Conservation (phyloP, 768 basidiomycete genomes). For the Cyclocybe cylindracea region DNA sequence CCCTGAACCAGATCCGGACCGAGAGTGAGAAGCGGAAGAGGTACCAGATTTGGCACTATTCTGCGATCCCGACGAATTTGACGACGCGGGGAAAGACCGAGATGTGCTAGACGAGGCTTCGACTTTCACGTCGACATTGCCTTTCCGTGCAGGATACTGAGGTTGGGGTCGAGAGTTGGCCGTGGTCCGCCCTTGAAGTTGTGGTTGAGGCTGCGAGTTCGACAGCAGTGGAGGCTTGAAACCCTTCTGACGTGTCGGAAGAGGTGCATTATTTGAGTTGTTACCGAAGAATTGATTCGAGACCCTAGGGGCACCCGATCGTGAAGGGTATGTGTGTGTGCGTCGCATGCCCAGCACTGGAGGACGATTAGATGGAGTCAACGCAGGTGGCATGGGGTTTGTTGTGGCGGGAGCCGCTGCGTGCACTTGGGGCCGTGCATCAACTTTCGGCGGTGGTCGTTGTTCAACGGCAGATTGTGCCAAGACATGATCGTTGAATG, state of each 20-base stretch:
- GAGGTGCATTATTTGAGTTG: neutral
- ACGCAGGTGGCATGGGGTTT: slow-evolving; percentile 9
- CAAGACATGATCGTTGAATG: neutral
- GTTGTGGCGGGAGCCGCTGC: slow-evolving; percentile 7
- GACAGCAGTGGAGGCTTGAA: slow-evolving; percentile 39
- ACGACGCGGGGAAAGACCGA: neutral
- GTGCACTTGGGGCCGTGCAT: neutral
- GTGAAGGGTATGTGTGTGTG: slow-evolving; percentile 22
- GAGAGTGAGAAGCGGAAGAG: neutral
- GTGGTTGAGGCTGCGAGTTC: slow-evolving; percentile 16
- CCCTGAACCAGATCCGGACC: neutral
- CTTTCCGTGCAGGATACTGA: neutral
- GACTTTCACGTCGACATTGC: neutral
- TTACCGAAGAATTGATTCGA: slow-evolving; percentile 9
- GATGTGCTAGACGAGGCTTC: neutral
- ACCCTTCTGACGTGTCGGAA: slow-evolving; percentile 32
- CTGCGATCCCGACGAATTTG: neutral
- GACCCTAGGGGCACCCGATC: neutral
- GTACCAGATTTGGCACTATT: neutral
- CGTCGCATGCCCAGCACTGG: slow-evolving; percentile 43
- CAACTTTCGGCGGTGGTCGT: slow-evolving; percentile 4
- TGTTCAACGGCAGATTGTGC: neutral
- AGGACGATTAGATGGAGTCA: slow-evolving; percentile 23
- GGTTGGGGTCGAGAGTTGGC: neutral
- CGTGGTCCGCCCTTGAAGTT: neutral